Base-by-base conservation (phyloP, 169 alveolate species). In the Plasmodium cynomolgi region DNA sequence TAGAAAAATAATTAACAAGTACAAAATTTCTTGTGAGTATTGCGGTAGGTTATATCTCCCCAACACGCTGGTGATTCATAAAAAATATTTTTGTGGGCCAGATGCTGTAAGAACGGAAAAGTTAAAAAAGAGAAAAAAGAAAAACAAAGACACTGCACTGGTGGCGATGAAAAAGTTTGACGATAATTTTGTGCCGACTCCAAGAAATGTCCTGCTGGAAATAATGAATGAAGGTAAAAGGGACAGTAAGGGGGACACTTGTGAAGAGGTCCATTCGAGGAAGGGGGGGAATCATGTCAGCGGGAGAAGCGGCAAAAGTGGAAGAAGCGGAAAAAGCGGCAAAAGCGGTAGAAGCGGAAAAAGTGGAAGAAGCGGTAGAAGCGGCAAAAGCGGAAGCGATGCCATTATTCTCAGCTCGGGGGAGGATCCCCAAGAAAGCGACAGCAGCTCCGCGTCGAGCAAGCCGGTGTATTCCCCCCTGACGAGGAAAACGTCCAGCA, bases 41-140 rank as follows among this genome's bases (percentile, higher is more conserved):
- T 98, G 99, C 84, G 98, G 97, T 4, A 96, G 98, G 37, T 93
- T 97, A 84, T 98, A 92, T 93, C 92, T 97, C 84, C 97, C 96
- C 31, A 96, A 92, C 77, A 97, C 96, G 92, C 96, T 98, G 47
- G 58, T 68, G 23, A 34, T 96, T 50, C 99, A 98, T 88, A 98
- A 96, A 74, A 96, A 92, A 75, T 97, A 98, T 82, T 97, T 97
- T 94, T 98, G 99, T 84, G 99, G 99, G 0, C 99, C 99, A 3
- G 96, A 92, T 33, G 98, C 99, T 7, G 96, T 91, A 73, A 95
- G 98, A 58, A 98, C 99, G 2, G 98, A 96, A 73, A 97, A 97
- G 93, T 98, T 97, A 92, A 92, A 96, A 79, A 93, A 97, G 91
- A 96, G 97, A 77, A 97, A 96, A 83, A 96, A 97, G 47, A 97